Conservation (phyloP, 192 early-diverging fungal genomes). For the Phycomyces nitens region DNA sequence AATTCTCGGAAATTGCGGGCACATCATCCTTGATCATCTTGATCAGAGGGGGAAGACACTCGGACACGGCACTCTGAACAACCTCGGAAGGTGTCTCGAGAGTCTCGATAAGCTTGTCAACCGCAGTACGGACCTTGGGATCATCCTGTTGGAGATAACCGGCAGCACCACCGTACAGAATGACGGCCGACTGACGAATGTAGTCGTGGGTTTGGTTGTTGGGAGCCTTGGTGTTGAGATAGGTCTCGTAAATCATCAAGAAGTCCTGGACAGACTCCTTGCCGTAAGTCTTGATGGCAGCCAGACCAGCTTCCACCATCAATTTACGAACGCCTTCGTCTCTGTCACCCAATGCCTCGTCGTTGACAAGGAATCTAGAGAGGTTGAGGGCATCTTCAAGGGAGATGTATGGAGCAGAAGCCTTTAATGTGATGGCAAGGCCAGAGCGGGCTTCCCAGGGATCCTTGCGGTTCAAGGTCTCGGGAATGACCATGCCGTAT, state of each 20-base stretch:
- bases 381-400: conserved; percentile 54
- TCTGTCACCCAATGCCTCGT: conserved; percentile 83
- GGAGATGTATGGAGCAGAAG: conserved; percentile 60
- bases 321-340: conserved; percentile 68
- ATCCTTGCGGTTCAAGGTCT: conserved; percentile 78
- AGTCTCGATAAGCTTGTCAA: conserved; percentile 85
- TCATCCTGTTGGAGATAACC: conserved; percentile 77
- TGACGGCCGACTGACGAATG: conserved; percentile 89
- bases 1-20: conserved; percentile 51
- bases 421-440: conserved; percentile 69
- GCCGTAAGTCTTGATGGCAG: conserved; percentile 71
- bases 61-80: conserved; percentile 90
- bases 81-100: conserved; percentile 90
- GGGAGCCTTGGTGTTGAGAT: conserved; percentile 63
- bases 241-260: conserved; percentile 74
- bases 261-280: conserved; percentile 60
- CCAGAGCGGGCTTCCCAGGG: conserved; percentile 79
- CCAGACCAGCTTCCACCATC: conserved; percentile 86
- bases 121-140: conserved; percentile 71
- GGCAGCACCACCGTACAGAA: conserved; percentile 88
- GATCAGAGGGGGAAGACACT: conserved; percentile 90
- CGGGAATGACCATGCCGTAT: conserved; percentile 84
- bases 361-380: conserved; percentile 72
- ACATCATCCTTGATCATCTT: conserved; percentile 67
- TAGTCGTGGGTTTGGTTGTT: conserved; percentile 76